Evolutionary conservation across 2,329 filamentous ascomycete species (phyloP), one percentile per base, ranked within the genome.

Genomic region (Alternaria ethzedia): DNA sequence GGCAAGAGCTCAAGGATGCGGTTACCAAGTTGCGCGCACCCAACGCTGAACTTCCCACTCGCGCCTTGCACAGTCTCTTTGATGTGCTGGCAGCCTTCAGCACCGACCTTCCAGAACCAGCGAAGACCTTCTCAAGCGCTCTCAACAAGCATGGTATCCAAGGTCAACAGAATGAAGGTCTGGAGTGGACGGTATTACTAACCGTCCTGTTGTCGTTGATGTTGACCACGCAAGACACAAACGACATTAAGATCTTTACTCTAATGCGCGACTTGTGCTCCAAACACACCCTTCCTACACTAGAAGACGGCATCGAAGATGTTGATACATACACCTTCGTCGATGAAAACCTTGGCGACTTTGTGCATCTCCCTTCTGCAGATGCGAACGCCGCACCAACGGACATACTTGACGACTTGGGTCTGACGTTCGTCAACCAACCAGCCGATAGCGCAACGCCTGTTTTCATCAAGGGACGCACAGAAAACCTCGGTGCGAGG

Each of bases 261-360:
- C 68, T 67, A n/a, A 10, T 73, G 7, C 54, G 55, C 12, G 32
- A 46, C 3, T 54, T 76, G 3, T 64, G 69, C n/a, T 25, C 43
- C 2, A 43, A 23, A n/a, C 63, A 72, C 47, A 30, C 67, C 4
- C 59, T 75, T 3, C 71, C 72, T 6, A 7, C 50, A 2, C 62
- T 74, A 3, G 71, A 74, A 47, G 70, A 74, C 21, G 71, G 71
- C 8, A 73, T 74, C 44, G 69, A 72, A 51, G 71, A 74, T 28
- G 68, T 58, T 1, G 70, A 71, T 2, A 74, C 69, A 17, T 74
- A 72, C 25, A 49, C 65, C 0, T 73, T 74, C 15, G 21, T 75
- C 10, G 70, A 74, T 55, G 65, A 69, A 26, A 56, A 75, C 25
- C 58, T 73, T 3, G 43, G 25, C n/a, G 71, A 72, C 32, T 72